Percentiles rank a stretch among this genome's conserved stretches.
These are phyloP conservation scores for Rubia yunnanensis DNA, from an alignment of 257 asterid genomes.

Conservation along the genomic window DNA sequence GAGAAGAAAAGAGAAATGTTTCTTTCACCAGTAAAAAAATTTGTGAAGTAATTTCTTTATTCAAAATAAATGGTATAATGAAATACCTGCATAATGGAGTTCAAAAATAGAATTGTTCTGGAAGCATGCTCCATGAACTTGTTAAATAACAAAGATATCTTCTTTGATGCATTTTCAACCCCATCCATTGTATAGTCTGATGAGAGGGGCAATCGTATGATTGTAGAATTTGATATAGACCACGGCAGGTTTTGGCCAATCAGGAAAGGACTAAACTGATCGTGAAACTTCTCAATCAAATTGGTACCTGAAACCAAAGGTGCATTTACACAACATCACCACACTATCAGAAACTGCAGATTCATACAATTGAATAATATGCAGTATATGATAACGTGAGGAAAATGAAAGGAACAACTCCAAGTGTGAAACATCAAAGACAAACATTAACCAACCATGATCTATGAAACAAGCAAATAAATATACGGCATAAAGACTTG, in stretches of 20 bases:
- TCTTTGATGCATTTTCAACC: slow-evolving; percentile 36
- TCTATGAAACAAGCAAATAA: neutral
- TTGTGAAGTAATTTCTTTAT: neutral
- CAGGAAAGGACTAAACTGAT: slow-evolving; percentile 85
- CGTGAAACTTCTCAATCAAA: slow-evolving; percentile 65
- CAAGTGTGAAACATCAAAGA: neutral
- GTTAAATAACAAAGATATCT: slow-evolving; percentile 38
- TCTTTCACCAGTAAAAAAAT: neutral
- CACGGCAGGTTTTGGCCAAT: slow-evolving; percentile 57
- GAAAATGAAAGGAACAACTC: neutral
- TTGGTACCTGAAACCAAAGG: slow-evolving; percentile 57
- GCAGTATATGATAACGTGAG: neutral
- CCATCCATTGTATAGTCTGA: slow-evolving; percentile 52
- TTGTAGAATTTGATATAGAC: slow-evolving; percentile 59
- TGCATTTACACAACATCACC: slow-evolving; percentile 9
- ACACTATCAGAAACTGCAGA: neutral
- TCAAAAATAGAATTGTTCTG: slow-evolving; percentile 53
- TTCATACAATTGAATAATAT: neutral
- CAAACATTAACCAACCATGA: neutral
- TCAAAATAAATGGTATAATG: slow-evolving; percentile 2
- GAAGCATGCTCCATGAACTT: slow-evolving; percentile 75
- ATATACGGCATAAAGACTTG: neutral
- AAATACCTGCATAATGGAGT: slow-evolving; percentile 72
- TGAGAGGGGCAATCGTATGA: slow-evolving; percentile 90
- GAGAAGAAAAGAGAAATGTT: neutral